Base-by-base conservation (phyloP, 306 rosid genomes). In the Inga oerstediana region DNA sequence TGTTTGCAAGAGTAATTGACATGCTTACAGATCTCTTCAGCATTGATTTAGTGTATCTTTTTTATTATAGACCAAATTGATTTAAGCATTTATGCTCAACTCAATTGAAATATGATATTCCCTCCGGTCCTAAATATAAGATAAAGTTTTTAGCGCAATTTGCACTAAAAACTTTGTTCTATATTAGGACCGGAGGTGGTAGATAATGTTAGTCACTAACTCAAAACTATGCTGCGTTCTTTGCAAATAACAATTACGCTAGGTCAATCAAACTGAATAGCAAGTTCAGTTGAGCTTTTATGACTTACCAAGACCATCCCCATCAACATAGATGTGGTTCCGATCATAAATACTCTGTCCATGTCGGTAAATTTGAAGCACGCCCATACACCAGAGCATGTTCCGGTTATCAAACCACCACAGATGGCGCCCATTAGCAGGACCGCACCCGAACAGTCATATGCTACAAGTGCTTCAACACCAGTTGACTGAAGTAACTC, bases 361-460 rank as follows among this genome's bases (percentile, higher is more conserved):
- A 20, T 4, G 15, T 32, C 43, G 7, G 79, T 85, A 87, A 92
- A 91, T 87, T 87, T 88, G 56, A 87, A 16, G 95, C 97, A 97
- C 51, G 97, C 91, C 97, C 99, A 97, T 72, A 89, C 83, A 73
- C 95, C 95, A 4, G 99, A 76, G 86, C 97, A 94, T 69, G 98
- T 97, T 88, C 99, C 99, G 20, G 99, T 92, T 13, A 92, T 87
- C 54, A 97, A 90, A 72, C 98, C 99, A 7, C 98, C 99, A 75
- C 94, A 86, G 66, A 94, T 32, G 27, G 99, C 88, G 61, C 95
- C 91, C 99, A 97, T 97, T 61, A 97, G 90, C 72, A 97, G 92
- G 80, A 97, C 98, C 19, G 99, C 98, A 51, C 99, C 99, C 10
- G 99, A 97, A 84, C 97, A 97, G 89, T 97, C 99, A 79, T 97